These are phyloP conservation scores for Xylaria sp. DNA, from an alignment of 2,329 filamentous ascomycete genomes.

Conservation along the genomic window DNA sequence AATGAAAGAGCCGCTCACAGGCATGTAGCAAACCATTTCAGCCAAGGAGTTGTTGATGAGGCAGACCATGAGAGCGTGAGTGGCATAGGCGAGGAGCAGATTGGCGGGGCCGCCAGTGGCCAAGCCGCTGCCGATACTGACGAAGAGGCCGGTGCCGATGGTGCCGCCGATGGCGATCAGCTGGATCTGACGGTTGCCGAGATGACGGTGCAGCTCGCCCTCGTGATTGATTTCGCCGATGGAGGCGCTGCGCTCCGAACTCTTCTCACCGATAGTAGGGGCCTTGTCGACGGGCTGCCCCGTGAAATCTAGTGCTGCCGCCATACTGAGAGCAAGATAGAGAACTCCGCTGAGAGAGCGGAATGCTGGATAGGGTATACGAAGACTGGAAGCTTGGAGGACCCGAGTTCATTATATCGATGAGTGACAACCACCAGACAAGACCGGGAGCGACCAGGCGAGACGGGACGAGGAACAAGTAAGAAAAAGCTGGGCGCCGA, in stretches of 20 bases:
- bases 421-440: not conserved
- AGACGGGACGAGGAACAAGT: not conserved
- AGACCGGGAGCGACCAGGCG: not conserved
- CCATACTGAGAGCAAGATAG: constrained; percentile 40
- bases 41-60: constrained; percentile 70
- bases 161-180: constrained; percentile 64
- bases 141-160: constrained; percentile 64
- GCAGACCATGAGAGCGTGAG: constrained; percentile 60
- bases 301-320: constrained; percentile 26
- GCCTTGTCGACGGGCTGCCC: constrained; percentile 22
- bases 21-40: constrained; percentile 68
- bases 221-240: constrained; percentile 31
- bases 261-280: constrained; percentile 30
- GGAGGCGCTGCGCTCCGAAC: constrained; percentile 28
- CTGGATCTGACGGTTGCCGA: constrained; percentile 58
- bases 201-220: constrained; percentile 47
- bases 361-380: constrained; percentile 36
- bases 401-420: constrained; percentile 34
- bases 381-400: constrained; percentile 31
- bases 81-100: constrained; percentile 63
- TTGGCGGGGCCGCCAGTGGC: constrained; percentile 55
- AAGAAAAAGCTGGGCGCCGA: not conserved
- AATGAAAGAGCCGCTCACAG: constrained; percentile 67
- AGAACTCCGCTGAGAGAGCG: constrained; percentile 39
- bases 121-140: constrained; percentile 65